Percentiles rank a stretch among this genome's conserved stretches.
phyloP scores from a whole-genome alignment of 371 early-diverging fungal species.

The Mortierella sp. region DNA sequence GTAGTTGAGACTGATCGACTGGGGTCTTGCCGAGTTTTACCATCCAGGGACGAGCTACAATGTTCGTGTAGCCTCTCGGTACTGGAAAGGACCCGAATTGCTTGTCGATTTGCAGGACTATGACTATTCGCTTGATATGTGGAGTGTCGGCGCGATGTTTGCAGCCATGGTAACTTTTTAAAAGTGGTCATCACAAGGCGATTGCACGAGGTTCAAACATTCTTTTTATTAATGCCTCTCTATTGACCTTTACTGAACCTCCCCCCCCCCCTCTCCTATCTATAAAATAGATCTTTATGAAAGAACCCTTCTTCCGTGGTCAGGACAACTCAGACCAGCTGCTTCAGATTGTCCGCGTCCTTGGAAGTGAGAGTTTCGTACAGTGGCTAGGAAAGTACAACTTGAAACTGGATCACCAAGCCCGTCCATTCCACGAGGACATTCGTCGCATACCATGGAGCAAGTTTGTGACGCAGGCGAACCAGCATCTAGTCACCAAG shows the following conservation, averaged over 20 bases:
- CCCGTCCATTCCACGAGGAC: constrained; percentile 80
- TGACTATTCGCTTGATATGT: constrained; percentile 99
- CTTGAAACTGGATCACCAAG: constrained; percentile 84
- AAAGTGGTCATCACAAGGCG: too few relatives aligned
- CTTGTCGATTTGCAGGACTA: constrained; percentile 97
- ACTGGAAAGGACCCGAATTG: constrained; percentile 99
- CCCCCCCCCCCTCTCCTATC: too few relatives aligned
- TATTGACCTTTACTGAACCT: background rate
- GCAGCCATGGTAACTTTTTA: constrained; percentile 85
- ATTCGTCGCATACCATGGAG: constrained; percentile 93
- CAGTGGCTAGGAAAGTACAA: constrained; percentile 95
- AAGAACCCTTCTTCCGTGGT: constrained; percentile 99
- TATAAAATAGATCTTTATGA: constrained; percentile 92
- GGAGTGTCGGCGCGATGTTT: constrained; percentile 99
- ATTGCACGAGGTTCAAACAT: too few relatives aligned
- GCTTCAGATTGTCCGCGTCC: constrained; percentile 93
- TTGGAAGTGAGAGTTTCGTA: constrained; percentile 93
- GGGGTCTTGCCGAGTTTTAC: constrained; percentile 99
- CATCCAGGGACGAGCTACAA: constrained; percentile 98
- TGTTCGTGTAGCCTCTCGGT: constrained; percentile 98
- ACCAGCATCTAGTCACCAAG: constrained; percentile 84
- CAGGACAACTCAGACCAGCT: constrained; percentile 98
- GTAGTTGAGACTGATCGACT: constrained; percentile 96
- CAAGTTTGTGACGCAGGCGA: constrained; percentile 85
- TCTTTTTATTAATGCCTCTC: background rate